Evolutionary conservation across 257 asterid genomes (phyloP).

Genomic region (Salvia hispanica): DNA sequence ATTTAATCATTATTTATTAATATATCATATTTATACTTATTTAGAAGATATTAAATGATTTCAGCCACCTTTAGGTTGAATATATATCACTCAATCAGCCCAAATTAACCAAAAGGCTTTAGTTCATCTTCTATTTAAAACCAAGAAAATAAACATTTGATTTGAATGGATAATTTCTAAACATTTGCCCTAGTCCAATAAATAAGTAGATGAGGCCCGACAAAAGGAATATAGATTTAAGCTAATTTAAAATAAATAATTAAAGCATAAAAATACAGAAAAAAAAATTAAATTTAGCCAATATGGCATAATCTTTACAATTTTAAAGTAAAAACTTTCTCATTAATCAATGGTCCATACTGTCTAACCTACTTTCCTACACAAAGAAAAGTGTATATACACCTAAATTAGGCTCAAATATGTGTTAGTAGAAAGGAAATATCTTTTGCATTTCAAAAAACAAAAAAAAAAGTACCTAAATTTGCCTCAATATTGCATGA

Average conservation of each 20-base stretch:
- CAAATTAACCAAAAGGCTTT: too few species aligned
- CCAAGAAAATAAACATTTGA: too few species aligned
- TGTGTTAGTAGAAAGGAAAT: conserved; percentile 31
- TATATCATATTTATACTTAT: too few species aligned
- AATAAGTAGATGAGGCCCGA: too few species aligned
- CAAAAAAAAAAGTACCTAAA: conserved; percentile 33
- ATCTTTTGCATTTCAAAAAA: conserved; percentile 15
- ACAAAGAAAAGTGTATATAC: conserved; percentile 17
- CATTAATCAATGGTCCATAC: background rate
- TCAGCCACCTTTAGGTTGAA: too few species aligned
- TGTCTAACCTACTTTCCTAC: conserved; percentile 32
- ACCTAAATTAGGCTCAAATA: conserved; percentile 34
- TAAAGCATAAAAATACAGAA: background rate
- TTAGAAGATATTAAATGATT: too few species aligned
- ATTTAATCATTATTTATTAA: too few species aligned
- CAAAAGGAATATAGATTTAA: background rate
- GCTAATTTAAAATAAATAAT: background rate
- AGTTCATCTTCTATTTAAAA: too few species aligned
- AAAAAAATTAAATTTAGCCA: background rate
- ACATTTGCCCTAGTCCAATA: too few species aligned
- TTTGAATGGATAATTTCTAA: too few species aligned
- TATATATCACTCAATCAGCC: too few species aligned
- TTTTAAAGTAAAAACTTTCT: background rate
- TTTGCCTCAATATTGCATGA: conserved; percentile 31
- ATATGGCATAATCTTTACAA: conserved; percentile 11